Evolutionary conservation across 2,329 filamentous ascomycete genomes (phyloP).

Genomic region (Penicillium sp.): DNA sequence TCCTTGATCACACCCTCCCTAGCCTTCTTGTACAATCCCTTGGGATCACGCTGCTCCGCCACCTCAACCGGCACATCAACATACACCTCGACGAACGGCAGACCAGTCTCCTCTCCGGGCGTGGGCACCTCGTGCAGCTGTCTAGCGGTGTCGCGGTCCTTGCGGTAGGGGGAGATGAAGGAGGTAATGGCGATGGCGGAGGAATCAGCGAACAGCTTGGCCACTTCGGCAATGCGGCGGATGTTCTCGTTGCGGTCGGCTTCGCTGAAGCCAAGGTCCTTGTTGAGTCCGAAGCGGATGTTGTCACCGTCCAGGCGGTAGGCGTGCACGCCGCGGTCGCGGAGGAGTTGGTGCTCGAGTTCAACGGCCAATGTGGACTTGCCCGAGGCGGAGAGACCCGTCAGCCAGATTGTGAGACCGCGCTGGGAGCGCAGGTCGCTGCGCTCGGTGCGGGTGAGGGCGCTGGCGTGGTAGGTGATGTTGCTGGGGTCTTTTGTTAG

Average conservation of each 20-base stretch:
- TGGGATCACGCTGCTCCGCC: conserved; percentile 89
- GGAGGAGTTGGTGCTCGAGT: conserved; percentile 86
- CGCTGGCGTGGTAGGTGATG: conserved; percentile 41
- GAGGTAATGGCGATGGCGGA: conserved; percentile 81
- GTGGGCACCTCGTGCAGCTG: conserved; percentile 62
- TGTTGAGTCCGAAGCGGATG: conserved; percentile 94
- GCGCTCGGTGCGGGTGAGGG: conserved; percentile 37
- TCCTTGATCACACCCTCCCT: conserved; percentile 88
- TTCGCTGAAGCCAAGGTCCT: conserved; percentile 90
- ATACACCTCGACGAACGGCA: conserved; percentile 88
- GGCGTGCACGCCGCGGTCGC: conserved; percentile 61
- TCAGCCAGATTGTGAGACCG: conserved; percentile 96
- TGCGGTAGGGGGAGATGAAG: conserved; percentile 91
- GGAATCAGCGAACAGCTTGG: conserved; percentile 89
- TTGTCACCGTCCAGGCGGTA: conserved; percentile 98
- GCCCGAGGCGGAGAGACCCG: conserved; percentile 86
- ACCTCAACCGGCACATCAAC: conserved; percentile 86
- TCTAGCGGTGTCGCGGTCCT: conserved; percentile 74
- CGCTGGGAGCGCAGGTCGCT: conserved; percentile 59
- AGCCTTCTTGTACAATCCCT: conserved; percentile 96
- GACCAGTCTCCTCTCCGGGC: conserved; percentile 50
- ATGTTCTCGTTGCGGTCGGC: conserved; percentile 96
- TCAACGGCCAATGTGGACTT: conserved; percentile 96
- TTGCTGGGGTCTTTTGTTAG: too few relatives aligned
- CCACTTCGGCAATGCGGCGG: conserved; percentile 87